Conservation (phyloP, 495 filamentous ascomycete genomes). For the Neurospora tetraspora region DNA sequence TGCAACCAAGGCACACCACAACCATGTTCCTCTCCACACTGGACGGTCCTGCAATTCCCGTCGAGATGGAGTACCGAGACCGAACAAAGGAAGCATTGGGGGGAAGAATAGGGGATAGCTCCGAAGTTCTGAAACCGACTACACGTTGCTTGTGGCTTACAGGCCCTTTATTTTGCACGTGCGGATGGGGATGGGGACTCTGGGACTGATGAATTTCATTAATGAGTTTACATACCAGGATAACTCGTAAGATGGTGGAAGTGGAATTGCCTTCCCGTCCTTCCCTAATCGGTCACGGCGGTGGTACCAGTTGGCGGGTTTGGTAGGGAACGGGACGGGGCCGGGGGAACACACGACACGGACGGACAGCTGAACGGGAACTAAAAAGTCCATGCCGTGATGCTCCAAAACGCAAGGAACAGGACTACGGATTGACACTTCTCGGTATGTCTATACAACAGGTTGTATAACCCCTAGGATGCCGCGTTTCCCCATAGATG, state of each 20-base stretch:
- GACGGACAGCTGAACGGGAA: not conserved
- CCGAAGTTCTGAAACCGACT: not conserved
- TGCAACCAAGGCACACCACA: not conserved
- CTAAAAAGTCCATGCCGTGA: not conserved
- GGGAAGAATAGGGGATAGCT: not conserved
- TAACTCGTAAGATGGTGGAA: not conserved
- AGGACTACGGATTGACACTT: not conserved
- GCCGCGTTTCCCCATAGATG: not conserved
- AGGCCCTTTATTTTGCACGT: not conserved
- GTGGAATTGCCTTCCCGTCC: not conserved
- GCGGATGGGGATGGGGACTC: not conserved
- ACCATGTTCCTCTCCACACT: not conserved
- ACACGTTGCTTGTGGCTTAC: not conserved
- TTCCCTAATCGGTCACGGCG: not conserved
- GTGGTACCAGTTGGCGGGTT: not conserved
- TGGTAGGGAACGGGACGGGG: not conserved
- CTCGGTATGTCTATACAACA: not conserved
- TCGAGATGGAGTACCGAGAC: not conserved
- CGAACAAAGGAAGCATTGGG: not conserved
- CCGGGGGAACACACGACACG: not conserved
- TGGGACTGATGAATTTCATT: not conserved
- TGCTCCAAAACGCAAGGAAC: not conserved
- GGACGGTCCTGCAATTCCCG: constrained; percentile 3
- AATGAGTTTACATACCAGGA: not conserved
- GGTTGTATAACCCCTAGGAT: not conserved